Base-by-base conservation (phyloP, 805 yeast species). In the Metschnikowia lunata region DNA sequence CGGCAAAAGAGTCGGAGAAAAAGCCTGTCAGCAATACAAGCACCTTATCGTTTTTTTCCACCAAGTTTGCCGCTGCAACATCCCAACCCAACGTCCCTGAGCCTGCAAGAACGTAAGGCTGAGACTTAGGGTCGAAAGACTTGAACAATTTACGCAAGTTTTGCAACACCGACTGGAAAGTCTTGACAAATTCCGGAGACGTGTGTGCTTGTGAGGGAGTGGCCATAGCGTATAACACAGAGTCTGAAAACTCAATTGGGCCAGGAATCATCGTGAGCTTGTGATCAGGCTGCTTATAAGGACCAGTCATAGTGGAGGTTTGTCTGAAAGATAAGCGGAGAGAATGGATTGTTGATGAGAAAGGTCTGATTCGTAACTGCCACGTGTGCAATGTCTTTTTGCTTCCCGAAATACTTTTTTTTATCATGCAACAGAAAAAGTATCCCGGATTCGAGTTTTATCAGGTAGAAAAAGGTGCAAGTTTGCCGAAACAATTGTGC, bases 61-160 rank as follows among this genome's bases (percentile, higher is more conserved):
- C 58, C 53, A 89, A 72, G 67, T 91, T 90, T 30, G 95, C 76
- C 26, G 84, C 95, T 34, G 80, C 83, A 49, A 90, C 71, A 59
- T 90, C 98, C 96, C 97, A 90, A 31, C 98, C 98, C 34, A 90
- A 74, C 15, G 97, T 88, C 46, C 98, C 98, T 1, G 95, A 84
- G 35, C 97, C 98, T 3, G 93, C 76, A 45, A 91, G 61, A 12
- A 91, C 86, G 48, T 86, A 74, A 7, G 90, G 88, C 69, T 88
- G 96, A 31, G 93, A 78, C n/a, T 66, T 61, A 11, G 78, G 63
- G 56, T 76, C 80, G 26, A 79, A 69, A 27, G 91, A 81, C 60
- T 82, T 77, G 76, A 90, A 90, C 53, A 91, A 66, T 52, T 71
- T 74, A 56, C 97, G 79, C 55, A 88, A 75, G 62, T 81, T 79